Percentiles rank a stretch among this genome's conserved stretches.
phyloP scores from a whole-genome alignment of 305 asterid species.

The Plantago rigida region DNA sequence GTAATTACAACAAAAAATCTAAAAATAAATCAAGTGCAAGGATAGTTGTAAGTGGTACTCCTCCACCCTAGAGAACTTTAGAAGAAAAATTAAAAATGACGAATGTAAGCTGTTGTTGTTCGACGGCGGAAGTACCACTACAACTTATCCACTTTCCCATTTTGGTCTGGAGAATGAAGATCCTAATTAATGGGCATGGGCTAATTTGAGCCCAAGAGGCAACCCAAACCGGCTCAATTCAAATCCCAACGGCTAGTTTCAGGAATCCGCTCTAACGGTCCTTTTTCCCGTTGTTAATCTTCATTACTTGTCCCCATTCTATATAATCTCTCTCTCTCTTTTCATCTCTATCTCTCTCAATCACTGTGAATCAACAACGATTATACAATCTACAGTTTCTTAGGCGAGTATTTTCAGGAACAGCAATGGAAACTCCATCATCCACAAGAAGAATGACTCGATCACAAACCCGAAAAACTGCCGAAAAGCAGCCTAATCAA shows the following conservation, averaged over 20 bases:
- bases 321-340: slow-evolving; percentile 21
- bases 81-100: too few relatives aligned
- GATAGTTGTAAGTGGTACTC: too few relatives aligned
- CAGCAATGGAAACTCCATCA: slow-evolving; percentile 77
- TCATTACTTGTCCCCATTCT: slow-evolving; percentile 17
- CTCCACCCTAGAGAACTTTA: too few relatives aligned
- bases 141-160: too few relatives aligned
- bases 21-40: too few relatives aligned
- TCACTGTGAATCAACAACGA: background rate
- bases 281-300: slow-evolving; percentile 27
- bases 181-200: too few relatives aligned
- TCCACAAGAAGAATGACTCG: slow-evolving; percentile 66
- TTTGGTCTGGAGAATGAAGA: too few relatives aligned
- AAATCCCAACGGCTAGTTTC: slow-evolving; percentile 62
- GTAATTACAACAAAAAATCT: too few relatives aligned
- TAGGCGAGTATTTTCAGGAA: background rate
- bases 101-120: too few relatives aligned
- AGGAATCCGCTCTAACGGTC: slow-evolving; percentile 56
- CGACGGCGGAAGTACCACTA: too few relatives aligned
- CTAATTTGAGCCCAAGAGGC: slow-evolving; percentile 5
- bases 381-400: background rate
- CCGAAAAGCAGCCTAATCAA: slow-evolving; percentile 32
- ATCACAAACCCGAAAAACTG: slow-evolving; percentile 46
- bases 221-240: slow-evolving; percentile 15
- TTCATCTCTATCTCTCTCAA: background rate